Base-by-base conservation (phyloP, 2,329 filamentous ascomycete species). In the Apiospora malaysiana region DNA sequence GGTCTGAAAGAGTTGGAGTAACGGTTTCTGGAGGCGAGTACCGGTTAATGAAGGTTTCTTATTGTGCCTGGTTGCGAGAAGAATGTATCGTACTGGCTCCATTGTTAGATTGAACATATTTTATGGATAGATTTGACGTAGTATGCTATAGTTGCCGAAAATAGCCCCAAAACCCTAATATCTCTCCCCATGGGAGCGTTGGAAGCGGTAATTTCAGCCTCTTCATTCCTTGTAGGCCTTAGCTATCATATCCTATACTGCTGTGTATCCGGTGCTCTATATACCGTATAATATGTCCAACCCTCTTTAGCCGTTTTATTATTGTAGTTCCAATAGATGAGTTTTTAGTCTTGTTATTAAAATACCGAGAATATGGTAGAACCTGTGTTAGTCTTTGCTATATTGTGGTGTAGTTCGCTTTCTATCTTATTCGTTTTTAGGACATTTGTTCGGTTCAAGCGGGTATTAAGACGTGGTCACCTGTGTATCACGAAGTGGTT, bases 351-450 rank as follows among this genome's bases (percentile, higher is more conserved):
- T 47, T 47, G 21, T 47, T 47, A 47, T 47, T 47, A 47, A 4
- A 47, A 47, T 8, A 47, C 21, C 21, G 21, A 47, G 45, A 47
- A 47, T 47, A 47, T 47, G 21, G 45, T 47, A 46, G 45, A 68
- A 37, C 21, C 21, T 37, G n/a, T 68, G 21, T 46, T 68, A 27
- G 37, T 68, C n/a, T 68, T 47, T 37, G 45, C 66, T 8, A 51
- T 68, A 32, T 46, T 46, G 12, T 68, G 45, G 66, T 68, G 45
- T 68, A 49, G 66, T 32, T 49, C 37, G 37, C 47, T 49, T 32
- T 32, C 37, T 47, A 23, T 68, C 43, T n/a, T 68, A 23, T 14
- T 40, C 25, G 27, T 68, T 21, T 46, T 47, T 16, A 68, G 32
- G 21, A 25, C 37, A 37, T 14, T 49, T 37, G 37, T 68, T 46